Evolutionary conservation across 192 early-diverging fungal species (phyloP).

Genomic region (Coemansia sp.): DNA sequence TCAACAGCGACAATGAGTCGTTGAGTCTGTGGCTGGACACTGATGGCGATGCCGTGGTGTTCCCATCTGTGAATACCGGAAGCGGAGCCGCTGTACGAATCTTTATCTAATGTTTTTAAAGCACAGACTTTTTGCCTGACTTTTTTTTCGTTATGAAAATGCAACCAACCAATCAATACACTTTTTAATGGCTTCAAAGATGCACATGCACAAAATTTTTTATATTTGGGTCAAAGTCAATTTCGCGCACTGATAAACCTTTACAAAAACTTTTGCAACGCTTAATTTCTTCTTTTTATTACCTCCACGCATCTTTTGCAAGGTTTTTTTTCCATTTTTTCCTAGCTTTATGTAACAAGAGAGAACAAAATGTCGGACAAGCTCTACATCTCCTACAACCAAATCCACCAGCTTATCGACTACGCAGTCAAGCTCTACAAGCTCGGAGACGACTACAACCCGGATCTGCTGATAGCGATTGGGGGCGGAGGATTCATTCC

Average conservation of each 20-base stretch:
- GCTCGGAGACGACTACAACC: slow-evolving; percentile 64
- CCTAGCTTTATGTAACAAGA: neutral
- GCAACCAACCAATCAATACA: neutral
- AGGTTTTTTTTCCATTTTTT: neutral
- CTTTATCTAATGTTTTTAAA: slow-evolving; percentile 6
- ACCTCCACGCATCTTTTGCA: neutral
- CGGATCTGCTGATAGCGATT: slow-evolving; percentile 75
- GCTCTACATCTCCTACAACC: slow-evolving; percentile 67
- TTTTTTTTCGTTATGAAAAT: neutral
- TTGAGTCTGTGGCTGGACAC: slow-evolving; percentile 25
- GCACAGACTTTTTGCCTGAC: neutral
- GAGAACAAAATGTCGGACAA: slow-evolving; percentile 31
- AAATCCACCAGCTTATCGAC: slow-evolving; percentile 62
- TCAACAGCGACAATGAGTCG: neutral
- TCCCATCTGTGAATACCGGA: slow-evolving; percentile 28
- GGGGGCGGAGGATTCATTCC: slow-evolving; percentile 80
- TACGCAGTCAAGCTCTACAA: slow-evolving; percentile 59
- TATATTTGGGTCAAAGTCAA: neutral
- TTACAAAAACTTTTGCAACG: no score
- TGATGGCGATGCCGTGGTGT: slow-evolving; percentile 15
- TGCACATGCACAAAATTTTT: neutral
- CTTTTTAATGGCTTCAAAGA: neutral
- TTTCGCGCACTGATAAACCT: neutral
- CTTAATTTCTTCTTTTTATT: neutral
- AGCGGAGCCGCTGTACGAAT: slow-evolving; percentile 16